phyloP scores from a whole-genome alignment of 805 yeast genomes.

The Starmerella sp. region DNA sequence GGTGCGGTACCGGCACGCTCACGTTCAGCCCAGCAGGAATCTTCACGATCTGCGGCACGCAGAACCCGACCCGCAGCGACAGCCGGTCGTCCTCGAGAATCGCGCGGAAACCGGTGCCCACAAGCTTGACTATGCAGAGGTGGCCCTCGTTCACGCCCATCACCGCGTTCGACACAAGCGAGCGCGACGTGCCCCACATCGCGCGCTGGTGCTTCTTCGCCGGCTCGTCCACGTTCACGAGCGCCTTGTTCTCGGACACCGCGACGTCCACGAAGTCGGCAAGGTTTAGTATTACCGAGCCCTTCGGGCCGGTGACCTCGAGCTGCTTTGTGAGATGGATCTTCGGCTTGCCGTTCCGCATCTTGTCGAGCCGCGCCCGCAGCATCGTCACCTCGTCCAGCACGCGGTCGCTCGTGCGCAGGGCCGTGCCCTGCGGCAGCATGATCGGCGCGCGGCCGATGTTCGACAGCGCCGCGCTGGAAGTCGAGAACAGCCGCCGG shows the following conservation, averaged over 20 bases:
- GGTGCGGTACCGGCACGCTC: constrained; percentile 70
- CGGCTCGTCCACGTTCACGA: constrained; percentile 48
- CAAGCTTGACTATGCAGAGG: constrained; percentile 70
- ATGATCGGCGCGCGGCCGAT: constrained; percentile 73
- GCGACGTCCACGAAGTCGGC: constrained; percentile 53
- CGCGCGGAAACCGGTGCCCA: constrained; percentile 96
- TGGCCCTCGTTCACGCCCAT: constrained; percentile 92
- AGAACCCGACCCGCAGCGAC: constrained; percentile 76
- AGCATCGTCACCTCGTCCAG: constrained; percentile 28
- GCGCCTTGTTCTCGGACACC: constrained; percentile 33
- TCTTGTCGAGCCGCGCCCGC: constrained; percentile 45
- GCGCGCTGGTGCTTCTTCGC: constrained; percentile 57
- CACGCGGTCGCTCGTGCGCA: constrained; percentile 28
- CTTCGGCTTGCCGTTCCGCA: constrained; percentile 54
- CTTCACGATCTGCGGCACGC: constrained; percentile 61
- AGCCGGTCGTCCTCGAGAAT: constrained; percentile 57
- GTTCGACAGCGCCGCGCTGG: constrained; percentile 27
- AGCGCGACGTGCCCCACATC: constrained; percentile 92
- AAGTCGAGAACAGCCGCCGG: constrained; percentile 15
- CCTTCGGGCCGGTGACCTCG: constrained; percentile 67
- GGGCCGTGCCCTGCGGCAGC: constrained; percentile 49
- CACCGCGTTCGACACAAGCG: constrained; percentile 63
- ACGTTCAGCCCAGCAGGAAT: constrained; percentile 72
- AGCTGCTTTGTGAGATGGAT: constrained; percentile 48
- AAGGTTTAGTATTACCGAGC: constrained; percentile 48